phyloP scores from a whole-genome alignment of 2,329 filamentous ascomycete genomes.

The Leptographium lundbergii region DNA sequence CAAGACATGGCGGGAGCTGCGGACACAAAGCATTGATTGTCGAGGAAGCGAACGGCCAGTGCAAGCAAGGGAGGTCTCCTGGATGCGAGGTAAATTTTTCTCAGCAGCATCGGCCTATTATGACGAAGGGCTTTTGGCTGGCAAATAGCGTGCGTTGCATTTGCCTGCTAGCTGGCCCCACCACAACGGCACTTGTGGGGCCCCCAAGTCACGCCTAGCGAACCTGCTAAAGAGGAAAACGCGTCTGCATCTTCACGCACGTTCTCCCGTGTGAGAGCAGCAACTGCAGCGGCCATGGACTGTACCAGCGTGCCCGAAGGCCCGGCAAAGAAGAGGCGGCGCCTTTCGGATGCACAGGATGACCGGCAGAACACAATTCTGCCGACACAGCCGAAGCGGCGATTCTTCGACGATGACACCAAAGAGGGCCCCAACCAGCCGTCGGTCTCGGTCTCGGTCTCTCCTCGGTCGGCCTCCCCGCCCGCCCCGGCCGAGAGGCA shows the following conservation, averaged over 20 bases:
- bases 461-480: background rate
- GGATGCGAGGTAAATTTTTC: background rate
- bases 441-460: background rate
- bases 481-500: background rate
- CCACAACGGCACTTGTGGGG: background rate
- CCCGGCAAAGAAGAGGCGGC: slow-evolving; percentile 23
- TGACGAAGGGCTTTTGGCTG: background rate
- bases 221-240: slow-evolving; percentile 12
- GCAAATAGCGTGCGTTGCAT: background rate
- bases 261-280: too few relatives aligned
- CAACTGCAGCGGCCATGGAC: slow-evolving; percentile 21
- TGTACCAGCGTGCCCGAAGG: slow-evolving; percentile 21
- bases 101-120: background rate
- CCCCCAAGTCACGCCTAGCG: background rate
- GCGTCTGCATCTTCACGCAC: slow-evolving; percentile 10
- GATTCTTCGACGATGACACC: slow-evolving; percentile 24
- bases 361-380: slow-evolving; percentile 2
- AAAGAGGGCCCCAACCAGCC: slow-evolving; percentile 15
- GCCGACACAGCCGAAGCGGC: slow-evolving; percentile 34
- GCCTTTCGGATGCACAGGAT: background rate
- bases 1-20: slow-evolving; percentile 24
- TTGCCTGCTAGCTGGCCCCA: background rate
- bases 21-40: slow-evolving; percentile 26
- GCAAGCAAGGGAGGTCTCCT: too few relatives aligned
- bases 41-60: background rate